phyloP scores from a whole-genome alignment of 2,329 filamentous ascomycete species.

The Alternaria burnsii region DNA sequence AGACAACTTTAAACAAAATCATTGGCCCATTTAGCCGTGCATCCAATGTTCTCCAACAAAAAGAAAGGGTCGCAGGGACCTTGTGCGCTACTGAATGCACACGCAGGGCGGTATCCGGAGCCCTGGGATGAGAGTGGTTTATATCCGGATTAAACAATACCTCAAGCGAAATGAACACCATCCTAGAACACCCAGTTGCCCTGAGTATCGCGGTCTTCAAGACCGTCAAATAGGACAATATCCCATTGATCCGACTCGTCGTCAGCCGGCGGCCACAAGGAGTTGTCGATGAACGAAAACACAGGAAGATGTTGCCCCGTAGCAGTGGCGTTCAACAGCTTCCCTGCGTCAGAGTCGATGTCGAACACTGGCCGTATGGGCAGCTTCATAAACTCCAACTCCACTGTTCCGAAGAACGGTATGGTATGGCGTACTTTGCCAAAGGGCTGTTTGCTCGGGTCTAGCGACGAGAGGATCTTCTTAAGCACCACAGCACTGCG shows the following conservation, averaged over 20 bases:
- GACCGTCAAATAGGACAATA: conserved; percentile 47
- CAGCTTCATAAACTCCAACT: conserved; percentile 39
- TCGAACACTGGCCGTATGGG: conserved; percentile 42
- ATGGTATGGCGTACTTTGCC: conserved; percentile 39
- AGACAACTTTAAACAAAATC: not conserved
- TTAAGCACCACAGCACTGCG: conserved; percentile 45
- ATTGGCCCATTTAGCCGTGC: not conserved
- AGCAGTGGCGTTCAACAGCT: conserved; percentile 34
- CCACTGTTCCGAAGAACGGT: conserved; percentile 48
- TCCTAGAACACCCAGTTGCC: conserved; percentile 43
- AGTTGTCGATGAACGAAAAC: conserved; percentile 47
- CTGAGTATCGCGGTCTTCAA: conserved; percentile 45
- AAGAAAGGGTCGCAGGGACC: not conserved
- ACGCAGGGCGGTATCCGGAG: conserved; percentile 8
- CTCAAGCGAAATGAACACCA: not conserved
- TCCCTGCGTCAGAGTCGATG: conserved; percentile 39
- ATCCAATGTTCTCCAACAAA: conserved; percentile 1
- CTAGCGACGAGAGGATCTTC: conserved; percentile 44
- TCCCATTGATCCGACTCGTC: conserved; percentile 41
- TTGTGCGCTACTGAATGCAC: conserved; percentile 5
- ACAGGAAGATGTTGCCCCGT: conserved; percentile 40
- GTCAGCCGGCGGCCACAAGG: conserved; percentile 40
- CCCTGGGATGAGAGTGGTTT: not conserved
- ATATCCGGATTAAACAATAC: not conserved
- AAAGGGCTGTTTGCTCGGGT: conserved; percentile 33